Evolutionary conservation across 176 grass and related monocot genomes (phyloP), one percentile per base, ranked within the genome.

Genomic region (Aegilops umbellulata): DNA sequence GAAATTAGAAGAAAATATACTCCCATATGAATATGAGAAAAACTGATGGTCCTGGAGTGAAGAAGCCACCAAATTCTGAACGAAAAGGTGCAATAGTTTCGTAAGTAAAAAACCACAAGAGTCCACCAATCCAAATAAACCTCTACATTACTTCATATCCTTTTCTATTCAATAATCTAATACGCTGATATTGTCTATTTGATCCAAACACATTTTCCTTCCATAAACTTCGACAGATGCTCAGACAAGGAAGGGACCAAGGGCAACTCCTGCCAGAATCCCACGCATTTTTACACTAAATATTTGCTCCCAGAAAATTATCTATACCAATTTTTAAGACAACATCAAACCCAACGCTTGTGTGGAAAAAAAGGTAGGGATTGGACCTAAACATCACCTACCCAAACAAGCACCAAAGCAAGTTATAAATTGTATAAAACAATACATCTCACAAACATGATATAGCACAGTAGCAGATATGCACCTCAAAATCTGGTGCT

Each of bases 401-500:
- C 4, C 10, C 34, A 70, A 23, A 27, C 3, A 74, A 74, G n/a
- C 11, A 25, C 1, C 13, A 74, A 11, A 42, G 9, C 2, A 29
- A 22, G 46, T 49, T 62, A 24, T 62, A n/a, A 2, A 36, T 80
- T 81, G 20, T 14, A 1, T 25, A 77, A 32, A 3, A 75, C 10
- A 69, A 65, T 44, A 32, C 13, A 90, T 36, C 60, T 7, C 35
- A 84, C 1, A 30, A 57, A 83, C 4, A 47, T 36, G n/a, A 65
- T 61, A 74, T 44, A 78, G 7, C 36, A 46, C 4, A 12, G 19
- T 15, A 74, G 3, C 17, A 84, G 29, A 1, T 77, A 7, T 67
- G 4, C 83, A 94, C 97, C 97, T 98, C 92, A 74, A 89, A 92
- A 92, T 90, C 90, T 17, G 94, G 88, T 58, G 87, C 78, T 57